Conservation (phyloP, 2,329 filamentous ascomycete genomes). For the Bisporella sp. region DNA sequence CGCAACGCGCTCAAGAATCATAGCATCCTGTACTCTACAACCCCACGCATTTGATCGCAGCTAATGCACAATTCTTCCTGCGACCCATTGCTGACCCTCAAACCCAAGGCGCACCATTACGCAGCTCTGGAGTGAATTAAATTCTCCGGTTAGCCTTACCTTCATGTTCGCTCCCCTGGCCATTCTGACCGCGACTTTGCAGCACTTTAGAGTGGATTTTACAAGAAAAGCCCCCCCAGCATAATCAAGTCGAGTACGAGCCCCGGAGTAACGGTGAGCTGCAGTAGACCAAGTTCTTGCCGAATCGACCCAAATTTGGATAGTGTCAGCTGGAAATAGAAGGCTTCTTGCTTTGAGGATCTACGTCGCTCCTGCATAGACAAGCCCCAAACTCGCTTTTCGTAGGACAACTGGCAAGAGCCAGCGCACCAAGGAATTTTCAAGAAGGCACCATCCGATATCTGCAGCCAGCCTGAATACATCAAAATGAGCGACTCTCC, state of each 20-base stretch:
- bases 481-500: neutral
- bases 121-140: too few relatives aligned
- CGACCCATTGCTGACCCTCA: too few relatives aligned
- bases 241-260: slow-evolving; percentile 8
- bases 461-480: slow-evolving; percentile 40
- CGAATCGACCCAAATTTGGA: slow-evolving; percentile 10
- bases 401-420: slow-evolving; percentile 9
- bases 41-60: too few relatives aligned
- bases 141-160: too few relatives aligned
- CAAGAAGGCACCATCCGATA: slow-evolving; percentile 22
- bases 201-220: slow-evolving; percentile 14
- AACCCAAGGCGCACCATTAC: too few relatives aligned
- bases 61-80: too few relatives aligned
- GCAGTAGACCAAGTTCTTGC: slow-evolving; percentile 17
- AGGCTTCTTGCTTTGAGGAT: slow-evolving; percentile 20
- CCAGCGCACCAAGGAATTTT: slow-evolving; percentile 22
- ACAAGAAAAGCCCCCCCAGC: slow-evolving; percentile 7
- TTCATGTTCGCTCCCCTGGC: too few relatives aligned
- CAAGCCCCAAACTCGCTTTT: slow-evolving; percentile 1
- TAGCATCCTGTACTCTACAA: too few relatives aligned
- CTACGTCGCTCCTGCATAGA: slow-evolving; percentile 13
- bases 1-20: too few relatives aligned
- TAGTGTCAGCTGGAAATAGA: slow-evolving; percentile 15
- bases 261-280: slow-evolving; percentile 16
- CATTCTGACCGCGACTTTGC: too few relatives aligned